Base-by-base conservation (phyloP, 805 yeast species). In the Candida sonorensis region DNA sequence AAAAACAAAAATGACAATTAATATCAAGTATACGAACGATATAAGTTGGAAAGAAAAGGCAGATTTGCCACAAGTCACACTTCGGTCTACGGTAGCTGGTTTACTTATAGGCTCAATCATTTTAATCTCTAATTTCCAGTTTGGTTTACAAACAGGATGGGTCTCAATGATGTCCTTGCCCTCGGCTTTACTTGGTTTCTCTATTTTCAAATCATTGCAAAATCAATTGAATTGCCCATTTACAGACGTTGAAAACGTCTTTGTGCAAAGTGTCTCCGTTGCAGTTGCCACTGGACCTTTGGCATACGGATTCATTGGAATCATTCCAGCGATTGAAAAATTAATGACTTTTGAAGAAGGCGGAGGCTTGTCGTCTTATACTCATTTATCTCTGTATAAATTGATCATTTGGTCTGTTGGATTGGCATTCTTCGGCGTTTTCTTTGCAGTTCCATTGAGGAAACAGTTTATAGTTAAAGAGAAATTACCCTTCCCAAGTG, bases 141-240 rank as follows among this genome's bases (percentile, higher is more conserved):
- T 90, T 54, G 98, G 97, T 1, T 64, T 90, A 14, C 98, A 90
- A 53, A 90, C 97, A 0, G 98, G 98, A 2, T 90, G 98, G 98
- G 96, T 92, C 5, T 86, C 96, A 9, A 90, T 90, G 98, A 92
- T 90, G 98, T 83, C 95, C 15, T 64, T 90, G 34, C 97, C 98
- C 0, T 81, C 95, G 4, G 96, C 97, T 0, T 58, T 90, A 32
- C 59, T 90, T 17, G 96, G 94, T 0, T 88, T 77, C 54, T 81
- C 96, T 1, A 62, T 82, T 13, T 90, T 88, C 64, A 84, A 78
- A 45, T 60, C 75, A 4, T 46, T 80, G 3, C 64, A 66, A 16
- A 31, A 42, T 2, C 34, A 42, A 4, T 34, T 67, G 10, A 42
- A 45, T 6, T 57, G 56, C 23, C 77, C 77, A 1, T 75, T 76